Base-by-base conservation (phyloP, 345 rosid species). In the Brassica napus region DNA sequence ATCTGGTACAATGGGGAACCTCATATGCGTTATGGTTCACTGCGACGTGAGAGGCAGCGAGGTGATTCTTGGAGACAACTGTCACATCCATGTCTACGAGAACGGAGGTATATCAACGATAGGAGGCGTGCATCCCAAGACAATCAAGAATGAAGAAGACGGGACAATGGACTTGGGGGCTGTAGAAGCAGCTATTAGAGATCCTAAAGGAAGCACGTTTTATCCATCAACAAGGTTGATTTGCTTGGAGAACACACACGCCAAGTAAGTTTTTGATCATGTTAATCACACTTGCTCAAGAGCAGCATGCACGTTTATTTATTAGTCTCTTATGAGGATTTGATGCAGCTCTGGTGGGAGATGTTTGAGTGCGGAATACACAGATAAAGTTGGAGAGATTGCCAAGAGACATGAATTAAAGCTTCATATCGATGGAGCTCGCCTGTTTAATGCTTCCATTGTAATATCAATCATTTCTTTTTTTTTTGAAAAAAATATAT, bases 1-100 rank as follows among this genome's bases (percentile, higher is more conserved):
- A 4, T 92, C 99, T 0, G 99, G 99, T 6, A 95, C 99, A 2
- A 95, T 95, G 98, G 97, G 94, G 14, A 95, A 95, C 79, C 94
- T 93, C 11, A 86, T 93, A 7, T 87, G 99, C 65, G 97, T 95
- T 7, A 92, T 93, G 72, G 94, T 87, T 74, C 98, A 93, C 47
- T 39, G 47, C 47, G 47, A 39, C 47, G 47, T 39, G 47, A 39
- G 47, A 39, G 47, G 47, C 14, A 95, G 98, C 34, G 98, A 95
- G 82, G 93, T 91, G 61, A 91, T 95, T 83, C 96, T 93, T 11
- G 96, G 99, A 1, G 86, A 90, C 81, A 86, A 83, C 71, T 87
- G 89, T 59, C 99, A 95, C 75, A 88, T 93, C 74, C 92, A 88
- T 64, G 86, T 90, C 12, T 91, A 86, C 8, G 98, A 95, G 86